Percentiles rank a stretch among this genome's conserved stretches.
phyloP scores from a whole-genome alignment of 305 asterid species.

The Fraxinus platypoda region DNA sequence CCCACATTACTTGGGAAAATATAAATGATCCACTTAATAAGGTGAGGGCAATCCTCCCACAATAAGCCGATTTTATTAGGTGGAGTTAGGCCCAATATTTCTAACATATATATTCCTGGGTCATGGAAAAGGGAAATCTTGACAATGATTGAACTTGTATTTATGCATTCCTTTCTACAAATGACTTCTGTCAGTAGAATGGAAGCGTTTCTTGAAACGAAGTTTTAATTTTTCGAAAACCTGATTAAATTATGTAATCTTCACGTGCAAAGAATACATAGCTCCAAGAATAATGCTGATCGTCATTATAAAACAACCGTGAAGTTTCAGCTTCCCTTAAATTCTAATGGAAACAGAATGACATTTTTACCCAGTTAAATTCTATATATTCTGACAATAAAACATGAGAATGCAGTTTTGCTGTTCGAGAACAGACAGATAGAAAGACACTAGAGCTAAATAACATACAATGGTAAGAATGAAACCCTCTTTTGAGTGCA shows the following conservation, averaged over 20 bases:
- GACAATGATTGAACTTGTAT: not conserved
- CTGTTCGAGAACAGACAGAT: not conserved
- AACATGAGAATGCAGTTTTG: not conserved
- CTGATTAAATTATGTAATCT: not conserved
- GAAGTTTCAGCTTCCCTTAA: not conserved
- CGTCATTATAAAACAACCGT: slow-evolving; percentile 2
- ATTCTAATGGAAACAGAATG: not conserved
- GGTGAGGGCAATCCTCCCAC: too few relatives aligned
- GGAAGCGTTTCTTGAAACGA: not conserved
- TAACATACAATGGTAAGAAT: not conserved
- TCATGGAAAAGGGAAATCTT: not conserved
- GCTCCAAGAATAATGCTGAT: not conserved
- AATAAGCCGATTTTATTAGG: too few relatives aligned
- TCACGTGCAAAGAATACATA: not conserved
- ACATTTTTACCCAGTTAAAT: not conserved
- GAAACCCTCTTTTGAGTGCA: slow-evolving; percentile 1
- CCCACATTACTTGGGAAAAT: too few relatives aligned
- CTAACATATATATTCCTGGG: too few relatives aligned
- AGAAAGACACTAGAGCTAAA: not conserved
- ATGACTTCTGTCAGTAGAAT: not conserved
- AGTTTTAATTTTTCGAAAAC: not conserved
- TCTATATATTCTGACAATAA: slow-evolving; percentile 12
- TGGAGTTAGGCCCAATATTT: too few relatives aligned
- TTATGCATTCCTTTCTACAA: not conserved
- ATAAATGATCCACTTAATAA: too few relatives aligned